A percentile compares a stretch with the other conserved stretches of the same genome.
Conservation (phyloP, 208 protist species). For the Leishmania mexicana region DNA sequence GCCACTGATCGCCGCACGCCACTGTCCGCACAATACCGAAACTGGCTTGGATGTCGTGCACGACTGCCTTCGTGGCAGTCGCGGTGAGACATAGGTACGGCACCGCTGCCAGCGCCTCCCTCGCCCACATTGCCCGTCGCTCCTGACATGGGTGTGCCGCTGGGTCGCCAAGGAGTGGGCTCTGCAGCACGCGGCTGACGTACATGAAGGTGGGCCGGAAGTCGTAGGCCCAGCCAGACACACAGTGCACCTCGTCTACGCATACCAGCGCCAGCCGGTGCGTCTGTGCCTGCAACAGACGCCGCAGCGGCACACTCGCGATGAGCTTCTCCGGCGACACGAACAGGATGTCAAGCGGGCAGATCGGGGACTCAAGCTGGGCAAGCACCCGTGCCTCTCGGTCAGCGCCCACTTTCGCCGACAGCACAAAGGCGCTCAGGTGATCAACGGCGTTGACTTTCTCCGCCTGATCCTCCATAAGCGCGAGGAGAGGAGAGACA, state of each 20-base stretch:
- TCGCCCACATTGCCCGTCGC: background rate
- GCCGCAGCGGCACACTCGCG: constrained; percentile 47
- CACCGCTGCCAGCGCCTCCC: background rate
- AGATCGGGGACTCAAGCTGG: constrained; percentile 42
- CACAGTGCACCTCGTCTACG: constrained; percentile 97
- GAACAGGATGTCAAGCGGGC: constrained; percentile 84
- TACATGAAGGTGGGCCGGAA: constrained; percentile 92
- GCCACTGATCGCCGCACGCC: constrained; percentile 39
- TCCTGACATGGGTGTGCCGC: background rate
- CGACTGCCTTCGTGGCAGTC: constrained; percentile 77
- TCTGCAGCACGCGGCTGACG: constrained; percentile 57
- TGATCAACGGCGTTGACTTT: constrained; percentile 40
- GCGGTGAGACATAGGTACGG: constrained; percentile 88
- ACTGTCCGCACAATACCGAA: constrained; percentile 76
- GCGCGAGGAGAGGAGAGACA: constrained; percentile 95
- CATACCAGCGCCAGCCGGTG: constrained; percentile 83
- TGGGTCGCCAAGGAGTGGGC: constrained; percentile 20
- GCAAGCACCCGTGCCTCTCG: constrained; percentile 47
- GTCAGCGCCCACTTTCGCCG: constrained; percentile 43
- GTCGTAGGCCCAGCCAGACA: constrained; percentile 97
- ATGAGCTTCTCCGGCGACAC: constrained; percentile 84
- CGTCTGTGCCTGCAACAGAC: constrained; percentile 34
- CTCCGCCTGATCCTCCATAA: constrained; percentile 96
- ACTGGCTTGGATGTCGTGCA: constrained; percentile 66
- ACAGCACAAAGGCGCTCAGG: constrained; percentile 63